These are phyloP conservation scores for Osmozyma mogii DNA, from an alignment of 805 yeast species.

Conservation along the genomic window DNA sequence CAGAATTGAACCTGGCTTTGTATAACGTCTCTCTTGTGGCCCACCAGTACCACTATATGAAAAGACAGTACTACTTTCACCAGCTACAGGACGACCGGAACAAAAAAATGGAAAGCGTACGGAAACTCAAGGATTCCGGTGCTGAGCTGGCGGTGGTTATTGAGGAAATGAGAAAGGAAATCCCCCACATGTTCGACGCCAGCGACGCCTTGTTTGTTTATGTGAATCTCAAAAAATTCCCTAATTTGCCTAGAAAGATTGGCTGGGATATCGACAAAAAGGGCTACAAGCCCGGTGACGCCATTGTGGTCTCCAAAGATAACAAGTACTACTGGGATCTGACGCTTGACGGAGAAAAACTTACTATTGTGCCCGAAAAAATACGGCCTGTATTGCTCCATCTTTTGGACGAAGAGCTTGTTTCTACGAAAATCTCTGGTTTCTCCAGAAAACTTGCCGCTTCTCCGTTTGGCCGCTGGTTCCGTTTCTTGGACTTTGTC, in stretches of 20 bases:
- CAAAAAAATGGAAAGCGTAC: conserved; percentile 37
- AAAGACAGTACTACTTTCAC: conserved; percentile 34
- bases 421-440: conserved; percentile 5
- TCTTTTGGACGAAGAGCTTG: conserved; percentile 27
- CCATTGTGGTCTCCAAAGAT: conserved; percentile 43
- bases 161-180: conserved; percentile 39
- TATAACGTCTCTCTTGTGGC: conserved; percentile 36
- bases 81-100: conserved; percentile 18
- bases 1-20: conserved; percentile 24
- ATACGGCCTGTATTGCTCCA: conserved; percentile 30
- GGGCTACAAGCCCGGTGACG: conserved; percentile 44
- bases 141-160: conserved; percentile 38
- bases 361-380: conserved; percentile 27
- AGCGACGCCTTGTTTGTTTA: conserved; percentile 39
- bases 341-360: conserved; percentile 27
- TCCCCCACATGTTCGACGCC: conserved; percentile 40
- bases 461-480: conserved; percentile 33
- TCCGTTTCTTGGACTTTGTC: conserved; percentile 36
- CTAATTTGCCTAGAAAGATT: conserved; percentile 16
- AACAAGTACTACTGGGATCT: conserved; percentile 24
- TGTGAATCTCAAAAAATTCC: conserved; percentile 39
- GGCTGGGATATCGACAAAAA: conserved; percentile 33
- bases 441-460: conserved; percentile 26
- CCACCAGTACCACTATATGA: conserved; percentile 40
- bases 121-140: conserved; percentile 34